These are phyloP conservation scores for Sordaria brevicollis DNA, from an alignment of 495 filamentous ascomycete genomes.

Conservation along the genomic window DNA sequence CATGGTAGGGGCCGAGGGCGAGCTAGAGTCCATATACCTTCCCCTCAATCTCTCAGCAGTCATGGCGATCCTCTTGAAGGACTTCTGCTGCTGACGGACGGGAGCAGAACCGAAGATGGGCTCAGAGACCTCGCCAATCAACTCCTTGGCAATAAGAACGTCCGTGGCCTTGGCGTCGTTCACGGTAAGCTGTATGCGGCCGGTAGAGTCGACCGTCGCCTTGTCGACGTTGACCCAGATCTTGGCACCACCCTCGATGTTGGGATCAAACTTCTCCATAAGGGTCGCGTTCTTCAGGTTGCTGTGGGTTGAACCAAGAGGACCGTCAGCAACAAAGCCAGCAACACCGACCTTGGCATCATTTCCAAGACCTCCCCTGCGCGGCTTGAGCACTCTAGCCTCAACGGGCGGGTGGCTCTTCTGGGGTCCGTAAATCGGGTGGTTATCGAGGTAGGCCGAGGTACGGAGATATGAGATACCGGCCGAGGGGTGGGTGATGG, in stretches of 20 bases:
- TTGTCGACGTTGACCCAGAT: conserved; percentile 47
- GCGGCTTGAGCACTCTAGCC: conserved; percentile 59
- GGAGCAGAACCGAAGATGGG: conserved; percentile 15
- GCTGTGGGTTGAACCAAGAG: conserved; percentile 16
- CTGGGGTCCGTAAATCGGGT: conserved; percentile 75
- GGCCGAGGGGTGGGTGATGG: conserved; percentile 82
- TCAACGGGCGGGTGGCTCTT: conserved; percentile 47
- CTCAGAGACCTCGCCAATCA: conserved; percentile 21
- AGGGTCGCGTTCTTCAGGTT: conserved; percentile 20
- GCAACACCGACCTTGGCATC: conserved; percentile 32
- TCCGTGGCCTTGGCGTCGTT: conserved; percentile 32
- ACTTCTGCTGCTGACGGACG: background rate
- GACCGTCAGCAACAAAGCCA: conserved; percentile 33
- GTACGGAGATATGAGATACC: conserved; percentile 80
- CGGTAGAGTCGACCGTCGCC: conserved; percentile 50
- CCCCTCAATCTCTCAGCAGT: background rate
- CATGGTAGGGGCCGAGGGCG: background rate
- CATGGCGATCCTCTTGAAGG: background rate
- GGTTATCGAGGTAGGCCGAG: conserved; percentile 58
- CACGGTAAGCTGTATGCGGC: conserved; percentile 44
- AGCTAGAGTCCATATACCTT: background rate
- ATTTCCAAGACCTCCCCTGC: background rate
- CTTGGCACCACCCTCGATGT: conserved; percentile 55
- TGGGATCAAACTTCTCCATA: conserved; percentile 44
- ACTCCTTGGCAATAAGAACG: conserved; percentile 42